A percentile compares a stretch with the other conserved stretches of the same genome.
Evolutionary conservation across 148 eudicot genomes (phyloP).

Genomic region (Suaeda aralocaspica): DNA sequence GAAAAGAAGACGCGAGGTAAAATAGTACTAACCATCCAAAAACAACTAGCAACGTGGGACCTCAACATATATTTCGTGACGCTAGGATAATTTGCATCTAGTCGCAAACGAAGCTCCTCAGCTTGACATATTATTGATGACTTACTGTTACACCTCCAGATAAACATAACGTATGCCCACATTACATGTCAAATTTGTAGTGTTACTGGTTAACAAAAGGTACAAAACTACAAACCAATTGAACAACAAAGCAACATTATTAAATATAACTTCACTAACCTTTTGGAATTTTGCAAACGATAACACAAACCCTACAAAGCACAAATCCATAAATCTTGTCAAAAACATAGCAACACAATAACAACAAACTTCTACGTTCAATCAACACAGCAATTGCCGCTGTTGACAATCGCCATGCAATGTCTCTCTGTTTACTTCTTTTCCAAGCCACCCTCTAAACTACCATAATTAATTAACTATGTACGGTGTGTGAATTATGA

Average conservation of each 20-base stretch:
- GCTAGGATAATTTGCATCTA: constrained; percentile 17
- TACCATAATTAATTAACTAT: no score
- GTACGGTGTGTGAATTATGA: no score
- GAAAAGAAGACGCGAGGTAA: not conserved
- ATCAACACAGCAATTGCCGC: not conserved
- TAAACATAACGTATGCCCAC: not conserved
- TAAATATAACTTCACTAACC: constrained; percentile 14
- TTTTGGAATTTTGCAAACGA: constrained; percentile 5
- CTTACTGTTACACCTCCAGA: constrained; percentile 17
- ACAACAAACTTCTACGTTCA: not conserved
- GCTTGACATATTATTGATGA: constrained; percentile 13
- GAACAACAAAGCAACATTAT: not conserved
- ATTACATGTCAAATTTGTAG: not conserved
- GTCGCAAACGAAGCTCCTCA: constrained; percentile 14
- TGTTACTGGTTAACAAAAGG: no score
- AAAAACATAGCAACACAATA: not conserved
- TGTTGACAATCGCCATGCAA: not conserved
- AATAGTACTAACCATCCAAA: constrained; percentile 27
- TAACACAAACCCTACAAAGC: constrained; percentile 14
- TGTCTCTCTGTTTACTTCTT: no score
- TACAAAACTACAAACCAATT: not conserved
- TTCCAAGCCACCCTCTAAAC: no score
- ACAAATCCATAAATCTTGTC: not conserved
- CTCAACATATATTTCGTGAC: constrained; percentile 8
- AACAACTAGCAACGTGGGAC: constrained; percentile 20